Conservation (phyloP, 805 yeast genomes). For the Cyberlindnera galapagoensis region DNA sequence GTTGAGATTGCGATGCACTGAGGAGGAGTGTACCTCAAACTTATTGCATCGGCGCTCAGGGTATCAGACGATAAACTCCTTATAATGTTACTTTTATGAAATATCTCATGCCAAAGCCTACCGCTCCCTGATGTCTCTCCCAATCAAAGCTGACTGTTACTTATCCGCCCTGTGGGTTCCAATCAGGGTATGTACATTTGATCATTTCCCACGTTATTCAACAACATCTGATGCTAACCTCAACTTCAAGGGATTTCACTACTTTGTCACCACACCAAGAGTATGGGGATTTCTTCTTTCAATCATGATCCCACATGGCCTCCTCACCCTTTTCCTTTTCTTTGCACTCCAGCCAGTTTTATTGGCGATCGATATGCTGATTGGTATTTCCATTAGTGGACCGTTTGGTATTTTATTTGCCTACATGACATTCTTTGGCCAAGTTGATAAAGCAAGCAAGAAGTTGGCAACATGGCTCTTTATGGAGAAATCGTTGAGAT, state of each 20-base stretch:
- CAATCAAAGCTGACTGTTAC: too few relatives aligned
- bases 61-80: too few relatives aligned
- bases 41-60: too few relatives aligned
- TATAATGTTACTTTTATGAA: too few relatives aligned
- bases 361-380: constrained; percentile 2
- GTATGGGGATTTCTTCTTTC: constrained; percentile 8
- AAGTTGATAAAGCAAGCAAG: constrained; percentile 6
- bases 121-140: too few relatives aligned
- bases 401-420: constrained; percentile 7
- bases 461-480: constrained; percentile 8
- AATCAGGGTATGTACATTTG: neutral
- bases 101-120: too few relatives aligned
- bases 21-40: too few relatives aligned
- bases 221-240: too few relatives aligned
- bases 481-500: constrained; percentile 6
- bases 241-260: constrained; percentile 3
- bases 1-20: too few relatives aligned
- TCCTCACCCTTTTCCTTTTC: constrained; percentile 4
- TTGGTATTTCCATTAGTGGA: constrained; percentile 4
- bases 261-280: constrained; percentile 5
- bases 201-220: too few relatives aligned
- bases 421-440: constrained; percentile 7
- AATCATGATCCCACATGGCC: constrained; percentile 5
- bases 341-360: constrained; percentile 3
- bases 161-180: constrained; percentile 4